phyloP scores from a whole-genome alignment of 805 yeast species.

The Lipomyces orientalis region DNA sequence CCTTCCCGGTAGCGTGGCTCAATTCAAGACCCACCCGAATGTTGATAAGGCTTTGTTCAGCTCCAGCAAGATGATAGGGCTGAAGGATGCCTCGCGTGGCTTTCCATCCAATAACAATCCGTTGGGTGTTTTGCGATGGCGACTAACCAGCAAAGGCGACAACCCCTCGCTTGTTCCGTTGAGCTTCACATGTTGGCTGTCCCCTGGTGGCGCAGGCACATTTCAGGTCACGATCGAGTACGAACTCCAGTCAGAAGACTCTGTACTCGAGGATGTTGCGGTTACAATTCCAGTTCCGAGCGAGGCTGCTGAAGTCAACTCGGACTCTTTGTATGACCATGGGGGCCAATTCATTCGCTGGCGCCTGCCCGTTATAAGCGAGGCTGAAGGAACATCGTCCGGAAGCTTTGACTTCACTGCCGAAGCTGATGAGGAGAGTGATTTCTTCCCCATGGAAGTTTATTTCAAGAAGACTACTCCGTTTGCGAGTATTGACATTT shows the following conservation, averaged over 20 bases:
- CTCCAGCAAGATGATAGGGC: conserved; percentile 61
- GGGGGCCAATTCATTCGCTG: conserved; percentile 75
- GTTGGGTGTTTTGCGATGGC: conserved; percentile 93
- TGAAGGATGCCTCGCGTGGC: conserved; percentile 76
- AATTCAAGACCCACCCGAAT: conserved; percentile 94
- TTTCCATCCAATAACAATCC: conserved; percentile 93
- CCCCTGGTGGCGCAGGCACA: conserved; percentile 61
- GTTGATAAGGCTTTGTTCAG: conserved; percentile 80
- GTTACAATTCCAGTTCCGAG: conserved; percentile 72
- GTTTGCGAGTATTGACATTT: conserved; percentile 69
- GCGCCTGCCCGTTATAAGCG: conserved; percentile 59
- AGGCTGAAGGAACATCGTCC: conserved; percentile 55
- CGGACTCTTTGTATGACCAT: conserved; percentile 50
- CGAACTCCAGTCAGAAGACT: conserved; percentile 63
- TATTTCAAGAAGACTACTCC: conserved; percentile 59
- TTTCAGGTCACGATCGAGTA: conserved; percentile 86
- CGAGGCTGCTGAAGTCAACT: conserved; percentile 57
- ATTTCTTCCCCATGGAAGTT: conserved; percentile 85
- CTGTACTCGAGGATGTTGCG: conserved; percentile 58
- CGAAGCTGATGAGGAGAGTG: conserved; percentile 77
- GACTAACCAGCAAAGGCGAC: conserved; percentile 68
- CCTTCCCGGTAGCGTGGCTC: conserved; percentile 55
- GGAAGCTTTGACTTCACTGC: conserved; percentile 83
- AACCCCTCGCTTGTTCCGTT: conserved; percentile 65
- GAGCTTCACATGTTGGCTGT: conserved; percentile 83